Evolutionary conservation across 108 stramenopile species (phyloP).

Genomic region (Pseudonitzschia pungens): DNA sequence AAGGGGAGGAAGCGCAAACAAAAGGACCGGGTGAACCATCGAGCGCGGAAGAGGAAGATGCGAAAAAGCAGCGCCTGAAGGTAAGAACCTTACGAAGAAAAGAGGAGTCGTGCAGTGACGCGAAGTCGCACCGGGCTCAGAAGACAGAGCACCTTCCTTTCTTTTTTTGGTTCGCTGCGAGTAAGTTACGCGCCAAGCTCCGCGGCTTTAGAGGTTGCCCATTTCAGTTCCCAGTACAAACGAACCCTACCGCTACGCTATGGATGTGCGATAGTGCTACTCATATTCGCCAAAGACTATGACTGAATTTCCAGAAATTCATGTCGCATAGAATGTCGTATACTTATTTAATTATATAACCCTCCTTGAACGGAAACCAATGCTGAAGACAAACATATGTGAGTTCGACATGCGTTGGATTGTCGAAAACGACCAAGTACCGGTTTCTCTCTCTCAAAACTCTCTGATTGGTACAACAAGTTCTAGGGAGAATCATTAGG

Average conservation of each 20-base stretch:
- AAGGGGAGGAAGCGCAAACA: neutral
- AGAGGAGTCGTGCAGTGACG: neutral
- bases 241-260: neutral
- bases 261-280: neutral
- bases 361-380: neutral
- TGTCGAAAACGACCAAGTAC: neutral
- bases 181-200: neutral
- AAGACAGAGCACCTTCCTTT: constrained; percentile 2
- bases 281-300: neutral
- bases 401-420: neutral
- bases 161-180: neutral
- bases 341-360: neutral
- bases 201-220: neutral
- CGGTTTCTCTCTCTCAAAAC: neutral
- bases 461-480: too few species aligned
- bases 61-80: neutral
- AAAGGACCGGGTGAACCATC: neutral
- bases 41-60: neutral
- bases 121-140: neutral
- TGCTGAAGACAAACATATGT: neutral
- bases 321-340: neutral
- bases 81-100: neutral
- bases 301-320: neutral
- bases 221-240: neutral
- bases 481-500: too few species aligned